Percentiles rank a stretch among this genome's conserved stretches.
These are phyloP conservation scores for Septoria linicola DNA, from an alignment of 2,329 filamentous ascomycete genomes.

Conservation along the genomic window DNA sequence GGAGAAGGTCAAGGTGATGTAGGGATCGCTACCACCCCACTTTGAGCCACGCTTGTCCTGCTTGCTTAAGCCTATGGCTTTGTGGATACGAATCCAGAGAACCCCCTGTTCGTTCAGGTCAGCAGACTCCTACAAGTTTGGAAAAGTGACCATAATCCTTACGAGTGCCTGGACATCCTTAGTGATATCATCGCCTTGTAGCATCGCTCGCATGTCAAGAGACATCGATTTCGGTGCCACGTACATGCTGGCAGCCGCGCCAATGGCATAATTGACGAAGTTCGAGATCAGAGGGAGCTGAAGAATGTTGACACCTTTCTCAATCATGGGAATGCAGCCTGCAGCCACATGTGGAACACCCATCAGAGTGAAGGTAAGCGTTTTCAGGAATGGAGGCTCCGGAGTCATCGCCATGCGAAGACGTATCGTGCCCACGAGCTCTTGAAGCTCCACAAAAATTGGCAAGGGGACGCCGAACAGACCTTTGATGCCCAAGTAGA, in stretches of 20 bases:
- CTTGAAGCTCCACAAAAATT: constrained; percentile 84
- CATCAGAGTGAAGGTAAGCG: constrained; percentile 90
- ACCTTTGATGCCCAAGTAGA: constrained; percentile 87
- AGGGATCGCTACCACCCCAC: constrained; percentile 88
- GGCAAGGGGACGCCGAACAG: constrained; percentile 86
- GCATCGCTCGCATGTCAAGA: constrained; percentile 83
- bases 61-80: constrained; percentile 83
- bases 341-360: constrained; percentile 86
- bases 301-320: constrained; percentile 83
- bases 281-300: constrained; percentile 92
- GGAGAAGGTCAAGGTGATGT: constrained; percentile 91
- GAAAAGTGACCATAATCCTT: background rate
- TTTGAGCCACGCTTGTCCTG: constrained; percentile 80
- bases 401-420: constrained; percentile 82
- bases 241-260: constrained; percentile 83
- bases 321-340: constrained; percentile 88
- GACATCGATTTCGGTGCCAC: constrained; percentile 88
- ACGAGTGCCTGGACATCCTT: constrained; percentile 78
- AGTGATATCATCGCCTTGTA: constrained; percentile 86
- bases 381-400: constrained; percentile 88
- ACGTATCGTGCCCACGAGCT: constrained; percentile 84
- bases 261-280: constrained; percentile 95
- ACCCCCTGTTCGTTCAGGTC: constrained; percentile 54
- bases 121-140: too few relatives aligned
- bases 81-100: constrained; percentile 90